A percentile compares a stretch with the other conserved stretches of the same genome.
phyloP scores from a whole-genome alignment of 2,329 filamentous ascomycete species.

The Pseudocercospora vitis region DNA sequence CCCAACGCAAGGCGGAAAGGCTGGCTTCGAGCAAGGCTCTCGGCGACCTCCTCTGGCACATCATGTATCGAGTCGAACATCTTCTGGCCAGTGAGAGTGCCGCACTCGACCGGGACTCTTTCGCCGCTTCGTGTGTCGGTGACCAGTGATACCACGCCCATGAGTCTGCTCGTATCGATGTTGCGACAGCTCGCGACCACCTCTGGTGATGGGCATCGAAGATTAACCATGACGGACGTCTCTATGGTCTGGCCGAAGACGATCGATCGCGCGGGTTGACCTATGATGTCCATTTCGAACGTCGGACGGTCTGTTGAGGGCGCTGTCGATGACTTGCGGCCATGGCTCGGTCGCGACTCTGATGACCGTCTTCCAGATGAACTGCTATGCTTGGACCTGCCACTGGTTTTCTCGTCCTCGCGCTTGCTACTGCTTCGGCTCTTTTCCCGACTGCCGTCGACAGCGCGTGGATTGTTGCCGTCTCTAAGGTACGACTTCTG shows the following conservation, averaged over 20 bases:
- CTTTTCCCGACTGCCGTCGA: constrained; percentile 30
- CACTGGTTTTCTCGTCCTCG: constrained; percentile 25
- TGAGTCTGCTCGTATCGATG: constrained; percentile 33
- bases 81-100: constrained; percentile 35
- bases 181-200: constrained; percentile 23
- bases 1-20: constrained; percentile 33
- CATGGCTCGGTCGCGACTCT: constrained; percentile 30
- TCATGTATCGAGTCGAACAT: constrained; percentile 38
- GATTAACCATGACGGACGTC: constrained; percentile 35
- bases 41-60: constrained; percentile 30
- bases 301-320: constrained; percentile 25
- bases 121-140: constrained; percentile 33
- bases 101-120: constrained; percentile 31
- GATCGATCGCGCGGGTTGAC: constrained; percentile 31
- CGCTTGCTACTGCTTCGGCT: constrained; percentile 25
- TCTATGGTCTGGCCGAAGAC: constrained; percentile 34
- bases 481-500: constrained; percentile 33
- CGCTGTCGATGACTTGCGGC: constrained; percentile 27
- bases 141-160: constrained; percentile 36
- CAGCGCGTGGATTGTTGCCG: constrained; percentile 32
- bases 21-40: constrained; percentile 31
- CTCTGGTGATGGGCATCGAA: constrained; percentile 30
- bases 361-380: constrained; percentile 23
- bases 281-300: constrained; percentile 37
- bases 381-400: constrained; percentile 26